These are phyloP conservation scores for Lathyrus oleraceus DNA, from an alignment of 306 rosid genomes.

Conservation along the genomic window DNA sequence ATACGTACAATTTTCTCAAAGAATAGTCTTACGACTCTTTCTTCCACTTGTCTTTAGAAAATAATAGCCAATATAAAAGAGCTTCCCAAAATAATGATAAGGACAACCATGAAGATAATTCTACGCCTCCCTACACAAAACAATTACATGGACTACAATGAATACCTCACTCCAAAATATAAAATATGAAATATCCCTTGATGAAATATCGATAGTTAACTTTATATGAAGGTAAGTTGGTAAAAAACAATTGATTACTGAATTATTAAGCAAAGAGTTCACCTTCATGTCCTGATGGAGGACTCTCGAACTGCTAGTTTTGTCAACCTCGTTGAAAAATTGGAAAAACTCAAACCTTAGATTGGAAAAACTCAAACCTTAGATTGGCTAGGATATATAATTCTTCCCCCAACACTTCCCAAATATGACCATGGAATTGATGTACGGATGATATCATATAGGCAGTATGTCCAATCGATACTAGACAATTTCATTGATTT, in stretches of 20 bases:
- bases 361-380: constrained; percentile 23
- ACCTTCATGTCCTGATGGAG: background rate
- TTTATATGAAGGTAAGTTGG: no score
- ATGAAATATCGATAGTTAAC: no score
- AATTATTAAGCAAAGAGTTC: no score
- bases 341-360: constrained; percentile 13
- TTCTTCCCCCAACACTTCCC: constrained; percentile 27
- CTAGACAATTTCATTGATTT: no score
- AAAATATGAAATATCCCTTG: no score
- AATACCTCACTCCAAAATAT: no score
- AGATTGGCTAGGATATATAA: constrained; percentile 12
- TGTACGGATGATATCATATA: no score
- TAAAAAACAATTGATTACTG: no score
- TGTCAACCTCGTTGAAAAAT: background rate
- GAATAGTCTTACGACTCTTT: background rate
- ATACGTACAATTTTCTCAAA: background rate
- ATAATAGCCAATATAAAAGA: background rate
- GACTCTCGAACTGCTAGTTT: background rate
- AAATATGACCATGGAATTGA: constrained; percentile 8
- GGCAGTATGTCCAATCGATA: no score
- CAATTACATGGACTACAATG: no score
- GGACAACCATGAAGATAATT: background rate
- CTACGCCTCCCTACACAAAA: background rate
- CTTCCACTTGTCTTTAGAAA: background rate
- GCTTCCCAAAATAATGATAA: background rate